A percentile compares a stretch with the other conserved stretches of the same genome.
phyloP scores from a whole-genome alignment of 495 filamentous ascomycete species.

The Aspergillus biplanus region DNA sequence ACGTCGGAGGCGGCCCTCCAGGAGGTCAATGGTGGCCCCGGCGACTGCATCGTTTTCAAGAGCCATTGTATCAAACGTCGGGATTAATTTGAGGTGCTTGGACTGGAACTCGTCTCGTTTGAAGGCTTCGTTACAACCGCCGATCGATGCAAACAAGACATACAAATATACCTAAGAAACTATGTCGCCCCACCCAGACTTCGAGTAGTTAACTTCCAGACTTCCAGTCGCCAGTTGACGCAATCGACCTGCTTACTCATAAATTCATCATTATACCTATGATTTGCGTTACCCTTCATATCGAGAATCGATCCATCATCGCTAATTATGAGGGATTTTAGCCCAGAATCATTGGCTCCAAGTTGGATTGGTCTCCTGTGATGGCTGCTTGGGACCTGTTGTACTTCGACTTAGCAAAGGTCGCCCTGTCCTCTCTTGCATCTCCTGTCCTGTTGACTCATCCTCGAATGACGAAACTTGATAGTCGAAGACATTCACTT shows the following conservation, averaged over 20 bases:
- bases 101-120: constrained; percentile 7
- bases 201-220: too few species aligned
- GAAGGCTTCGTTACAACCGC: not conserved
- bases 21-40: constrained; percentile 68
- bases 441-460: constrained; percentile 41
- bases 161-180: too few species aligned
- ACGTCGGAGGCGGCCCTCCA: constrained; percentile 74
- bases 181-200: too few species aligned
- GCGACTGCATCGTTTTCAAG: constrained; percentile 44
- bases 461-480: constrained; percentile 43
- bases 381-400: constrained; percentile 13
- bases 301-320: constrained; percentile 1
- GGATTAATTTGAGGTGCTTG: constrained; percentile 6
- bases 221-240: too few species aligned
- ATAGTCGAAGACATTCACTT: constrained; percentile 49
- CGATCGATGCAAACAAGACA: constrained; percentile 25
- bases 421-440: constrained; percentile 38
- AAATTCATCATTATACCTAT: not conserved
- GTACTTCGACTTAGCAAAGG: constrained; percentile 29
- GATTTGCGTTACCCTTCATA: not conserved
- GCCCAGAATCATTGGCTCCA: constrained; percentile 14
- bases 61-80: constrained; percentile 31
- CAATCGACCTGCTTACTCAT: too few species aligned
- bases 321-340: constrained; percentile 1
- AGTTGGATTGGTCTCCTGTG: not conserved